Evolutionary conservation across 2,329 filamentous ascomycete genomes (phyloP).

Genomic region (Purpureocillium takamizusanense): DNA sequence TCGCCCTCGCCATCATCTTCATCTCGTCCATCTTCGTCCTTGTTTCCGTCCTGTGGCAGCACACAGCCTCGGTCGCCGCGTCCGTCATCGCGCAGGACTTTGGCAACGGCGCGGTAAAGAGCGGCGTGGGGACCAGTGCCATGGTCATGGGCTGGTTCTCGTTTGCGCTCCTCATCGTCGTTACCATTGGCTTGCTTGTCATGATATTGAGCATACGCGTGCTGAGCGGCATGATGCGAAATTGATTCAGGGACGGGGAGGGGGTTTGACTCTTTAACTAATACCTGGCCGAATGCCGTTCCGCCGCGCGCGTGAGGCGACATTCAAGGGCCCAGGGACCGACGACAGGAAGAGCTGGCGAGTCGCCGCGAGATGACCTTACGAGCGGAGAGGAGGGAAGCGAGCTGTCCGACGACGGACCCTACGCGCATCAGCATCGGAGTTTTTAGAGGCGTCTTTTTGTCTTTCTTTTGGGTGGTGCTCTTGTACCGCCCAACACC

Average conservation of each 20-base stretch:
- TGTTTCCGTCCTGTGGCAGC: constrained; percentile 79
- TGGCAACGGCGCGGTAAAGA: constrained; percentile 78
- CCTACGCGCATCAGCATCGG: constrained; percentile 23
- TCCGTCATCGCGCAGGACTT: constrained; percentile 89
- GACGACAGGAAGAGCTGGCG: constrained; percentile 2
- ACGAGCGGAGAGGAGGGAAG: no score
- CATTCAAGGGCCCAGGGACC: constrained; percentile 1
- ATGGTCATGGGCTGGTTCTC: constrained; percentile 99
- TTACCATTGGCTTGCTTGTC: constrained; percentile 87
- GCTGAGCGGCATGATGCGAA: constrained; percentile 49
- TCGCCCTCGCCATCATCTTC: constrained; percentile 88
- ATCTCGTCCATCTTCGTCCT: constrained; percentile 61
- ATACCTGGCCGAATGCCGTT: no score
- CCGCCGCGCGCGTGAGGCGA: no score
- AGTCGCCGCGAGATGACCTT: no score
- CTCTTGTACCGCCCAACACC: no score
- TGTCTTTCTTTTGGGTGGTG: neutral
- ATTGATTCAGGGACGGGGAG: constrained; percentile 6
- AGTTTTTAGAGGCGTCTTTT: constrained; percentile 17
- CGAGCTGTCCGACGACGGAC: constrained; percentile 2
- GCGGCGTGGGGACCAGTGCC: constrained; percentile 83
- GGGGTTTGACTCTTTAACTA: neutral
- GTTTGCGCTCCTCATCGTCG: constrained; percentile 85
- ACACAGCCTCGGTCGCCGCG: constrained; percentile 92
- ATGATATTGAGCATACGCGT: constrained; percentile 94